Conservation (phyloP, 108 stramenopile species). For the Conticribra weissflogii region DNA sequence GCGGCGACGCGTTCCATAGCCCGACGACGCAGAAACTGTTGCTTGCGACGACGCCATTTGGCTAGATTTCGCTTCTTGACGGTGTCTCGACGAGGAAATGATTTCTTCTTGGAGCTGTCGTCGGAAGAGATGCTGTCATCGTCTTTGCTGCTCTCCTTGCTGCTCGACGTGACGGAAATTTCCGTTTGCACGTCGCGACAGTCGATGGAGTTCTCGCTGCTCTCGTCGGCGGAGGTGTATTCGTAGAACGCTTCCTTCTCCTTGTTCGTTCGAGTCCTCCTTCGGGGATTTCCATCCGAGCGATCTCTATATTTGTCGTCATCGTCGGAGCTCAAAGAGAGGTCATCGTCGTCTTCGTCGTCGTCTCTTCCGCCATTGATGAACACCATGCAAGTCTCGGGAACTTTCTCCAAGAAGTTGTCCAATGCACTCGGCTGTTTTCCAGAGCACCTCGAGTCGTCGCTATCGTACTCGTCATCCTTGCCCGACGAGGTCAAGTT, state of each 20-base stretch:
- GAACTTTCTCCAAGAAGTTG: no score
- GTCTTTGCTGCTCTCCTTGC: background rate
- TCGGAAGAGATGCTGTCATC: background rate
- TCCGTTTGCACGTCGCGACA: background rate
- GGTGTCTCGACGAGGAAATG: background rate
- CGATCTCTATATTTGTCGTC: background rate
- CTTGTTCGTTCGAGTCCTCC: no score
- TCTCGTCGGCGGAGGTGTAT: no score
- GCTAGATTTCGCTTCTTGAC: background rate
- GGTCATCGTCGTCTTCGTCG: no score
- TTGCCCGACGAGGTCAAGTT: background rate
- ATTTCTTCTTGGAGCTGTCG: background rate
- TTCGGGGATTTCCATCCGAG: slow-evolving; percentile 12
- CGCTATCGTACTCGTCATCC: slow-evolving; percentile 17
- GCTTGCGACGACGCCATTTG: background rate
- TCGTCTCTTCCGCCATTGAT: background rate
- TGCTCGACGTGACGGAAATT: background rate
- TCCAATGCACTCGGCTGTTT: background rate
- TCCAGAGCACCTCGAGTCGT: background rate
- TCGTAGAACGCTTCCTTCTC: no score
- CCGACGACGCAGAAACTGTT: slow-evolving; percentile 7
- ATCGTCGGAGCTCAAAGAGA: background rate
- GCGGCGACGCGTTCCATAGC: slow-evolving; percentile 8
- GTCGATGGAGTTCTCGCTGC: background rate
- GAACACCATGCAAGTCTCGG: no score